phyloP scores from a whole-genome alignment of 768 basidiomycete genomes.

The Tricholoma hemisulphureum region DNA sequence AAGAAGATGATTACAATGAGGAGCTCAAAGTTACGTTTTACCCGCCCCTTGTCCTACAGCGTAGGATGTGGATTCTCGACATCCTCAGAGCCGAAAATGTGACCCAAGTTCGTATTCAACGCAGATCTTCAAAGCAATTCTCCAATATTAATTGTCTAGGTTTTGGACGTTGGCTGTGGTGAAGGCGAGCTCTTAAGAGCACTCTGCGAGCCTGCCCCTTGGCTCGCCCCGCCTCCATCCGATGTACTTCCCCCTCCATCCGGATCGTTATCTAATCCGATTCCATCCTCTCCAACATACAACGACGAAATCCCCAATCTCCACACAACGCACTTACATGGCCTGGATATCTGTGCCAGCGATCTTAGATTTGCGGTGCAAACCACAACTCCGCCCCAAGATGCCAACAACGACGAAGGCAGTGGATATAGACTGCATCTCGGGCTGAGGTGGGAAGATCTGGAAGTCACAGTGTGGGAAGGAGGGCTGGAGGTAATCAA shows the following conservation, averaged over 20 bases:
- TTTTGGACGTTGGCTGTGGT: conserved; percentile 84
- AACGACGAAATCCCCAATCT: conserved; percentile 56
- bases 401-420: conserved; percentile 21
- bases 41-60: conserved; percentile 65
- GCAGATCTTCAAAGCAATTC: background rate
- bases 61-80: conserved; percentile 70
- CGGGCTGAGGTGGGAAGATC: conserved; percentile 62
- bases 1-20: conserved; percentile 17
- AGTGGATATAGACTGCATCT: conserved; percentile 24
- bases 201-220: conserved; percentile 73
- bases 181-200: conserved; percentile 70
- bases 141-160: conserved; percentile 36
- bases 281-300: conserved; percentile 28
- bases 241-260: conserved; percentile 22
- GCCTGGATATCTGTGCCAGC: conserved; percentile 60
- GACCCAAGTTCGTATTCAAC: conserved; percentile 43
- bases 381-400: conserved; percentile 42
- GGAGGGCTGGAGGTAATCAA: conserved; percentile 73
- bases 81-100: conserved; percentile 56
- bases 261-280: conserved; percentile 14
- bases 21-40: conserved; percentile 61
- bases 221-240: conserved; percentile 48
- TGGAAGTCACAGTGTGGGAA: conserved; percentile 67
- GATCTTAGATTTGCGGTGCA: conserved; percentile 57
- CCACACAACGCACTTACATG: conserved; percentile 55